A percentile compares a stretch with the other conserved stretches of the same genome.
Conservation (phyloP, 495 filamentous ascomycete genomes). For the Neurospora pannonica region DNA sequence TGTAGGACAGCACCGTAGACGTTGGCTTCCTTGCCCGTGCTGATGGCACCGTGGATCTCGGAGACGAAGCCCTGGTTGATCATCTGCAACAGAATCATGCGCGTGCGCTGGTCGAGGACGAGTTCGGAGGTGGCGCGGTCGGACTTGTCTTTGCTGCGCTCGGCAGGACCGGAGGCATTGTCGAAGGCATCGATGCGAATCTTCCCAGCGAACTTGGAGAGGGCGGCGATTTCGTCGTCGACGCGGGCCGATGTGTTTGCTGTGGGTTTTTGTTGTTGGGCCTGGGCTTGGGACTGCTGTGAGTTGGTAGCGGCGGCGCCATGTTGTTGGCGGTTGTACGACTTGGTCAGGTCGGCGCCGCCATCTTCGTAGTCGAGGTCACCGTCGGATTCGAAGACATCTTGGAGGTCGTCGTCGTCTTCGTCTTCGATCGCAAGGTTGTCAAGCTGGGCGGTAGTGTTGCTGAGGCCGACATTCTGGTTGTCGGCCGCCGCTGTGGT, state of each 20-base stretch:
- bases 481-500: conserved; percentile 8
- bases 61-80: conserved; percentile 82
- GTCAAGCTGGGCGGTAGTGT: conserved; percentile 18
- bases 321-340: conserved; percentile 79
- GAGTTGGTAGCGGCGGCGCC: conserved; percentile 14
- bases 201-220: conserved; percentile 82
- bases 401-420: conserved; percentile 31
- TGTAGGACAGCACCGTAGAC: conserved; percentile 63
- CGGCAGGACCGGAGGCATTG: conserved; percentile 29
- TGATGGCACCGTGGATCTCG: conserved; percentile 79
- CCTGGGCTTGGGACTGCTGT: not conserved
- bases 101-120: conserved; percentile 84
- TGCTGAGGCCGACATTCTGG: conserved; percentile 27
- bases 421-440: conserved; percentile 23
- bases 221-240: conserved; percentile 76
- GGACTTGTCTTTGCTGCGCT: conserved; percentile 61
- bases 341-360: conserved; percentile 70
- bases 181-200: conserved; percentile 68
- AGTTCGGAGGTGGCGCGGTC: conserved; percentile 91
- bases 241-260: conserved; percentile 69
- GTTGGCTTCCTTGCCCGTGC: conserved; percentile 95
- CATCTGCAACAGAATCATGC: conserved; percentile 91
- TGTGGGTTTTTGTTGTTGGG: conserved; percentile 52
- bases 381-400: conserved; percentile 46
- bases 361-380: conserved; percentile 51